Conservation (phyloP, 345 rosid species). For the Arabis hirsuta region DNA sequence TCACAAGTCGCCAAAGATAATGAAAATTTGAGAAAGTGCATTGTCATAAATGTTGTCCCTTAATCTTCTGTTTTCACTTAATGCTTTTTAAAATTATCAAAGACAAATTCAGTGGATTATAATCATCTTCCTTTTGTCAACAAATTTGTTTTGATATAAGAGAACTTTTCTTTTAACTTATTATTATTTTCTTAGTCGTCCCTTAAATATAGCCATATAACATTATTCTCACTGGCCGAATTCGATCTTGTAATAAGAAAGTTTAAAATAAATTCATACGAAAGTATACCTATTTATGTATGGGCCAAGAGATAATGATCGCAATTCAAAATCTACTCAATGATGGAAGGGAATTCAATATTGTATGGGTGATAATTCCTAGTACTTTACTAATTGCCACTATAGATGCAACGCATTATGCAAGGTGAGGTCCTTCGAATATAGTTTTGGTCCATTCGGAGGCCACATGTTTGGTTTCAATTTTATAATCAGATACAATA, state of each 20-base stretch:
- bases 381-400: conserved; percentile 18
- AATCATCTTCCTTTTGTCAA: conserved; percentile 2
- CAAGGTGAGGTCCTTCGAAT: conserved; percentile 21
- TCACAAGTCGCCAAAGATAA: conserved; percentile 26
- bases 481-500: conserved; percentile 9
- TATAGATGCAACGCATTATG: conserved; percentile 32
- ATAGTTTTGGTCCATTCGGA: conserved; percentile 10
- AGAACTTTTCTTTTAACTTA: not conserved
- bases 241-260: not conserved
- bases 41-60: conserved; percentile 22
- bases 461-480: conserved; percentile 23
- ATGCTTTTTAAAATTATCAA: conserved; percentile 18
- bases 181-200: not conserved
- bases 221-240: not conserved
- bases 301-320: not conserved
- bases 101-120: not conserved
- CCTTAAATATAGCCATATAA: not conserved
- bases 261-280: too few species aligned
- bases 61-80: conserved; percentile 3
- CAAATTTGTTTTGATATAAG: not conserved
- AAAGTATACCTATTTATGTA: not conserved
- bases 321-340: not conserved
- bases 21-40: conserved; percentile 13
- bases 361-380: conserved; percentile 19
- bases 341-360: conserved; percentile 24